Percentiles rank a stretch among this genome's conserved stretches.
These are phyloP conservation scores for Lipomyces anomalus DNA, from an alignment of 805 yeast species.

Conservation along the genomic window DNA sequence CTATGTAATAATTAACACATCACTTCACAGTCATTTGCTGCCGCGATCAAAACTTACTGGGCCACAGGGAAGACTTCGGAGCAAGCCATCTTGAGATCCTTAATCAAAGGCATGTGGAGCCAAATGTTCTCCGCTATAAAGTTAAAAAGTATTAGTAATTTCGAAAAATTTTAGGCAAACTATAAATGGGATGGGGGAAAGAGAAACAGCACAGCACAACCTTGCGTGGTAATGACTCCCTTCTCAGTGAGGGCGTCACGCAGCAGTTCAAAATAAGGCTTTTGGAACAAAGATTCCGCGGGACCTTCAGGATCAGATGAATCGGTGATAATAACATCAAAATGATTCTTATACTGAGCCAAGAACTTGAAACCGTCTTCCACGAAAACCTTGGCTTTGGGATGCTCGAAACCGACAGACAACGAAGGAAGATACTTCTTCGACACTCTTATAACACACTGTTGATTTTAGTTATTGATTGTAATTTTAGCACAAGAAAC, in stretches of 20 bases:
- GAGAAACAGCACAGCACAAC: constrained; percentile 29
- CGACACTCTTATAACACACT: constrained; percentile 67
- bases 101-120: constrained; percentile 81
- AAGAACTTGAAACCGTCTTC: constrained; percentile 98
- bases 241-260: constrained; percentile 82
- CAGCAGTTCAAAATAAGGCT: constrained; percentile 80
- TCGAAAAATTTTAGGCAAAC: background rate
- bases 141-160: constrained; percentile 28
- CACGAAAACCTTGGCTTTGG: constrained; percentile 82
- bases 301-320: constrained; percentile 99
- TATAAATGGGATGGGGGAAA: background rate
- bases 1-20: too few relatives aligned
- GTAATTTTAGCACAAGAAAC: background rate
- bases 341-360: constrained; percentile 73
- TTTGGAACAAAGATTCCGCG: constrained; percentile 88
- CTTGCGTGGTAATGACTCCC: constrained; percentile 91
- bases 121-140: constrained; percentile 73
- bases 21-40: background rate
- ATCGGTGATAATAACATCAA: constrained; percentile 94
- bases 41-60: constrained; percentile 34
- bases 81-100: constrained; percentile 77
- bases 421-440: constrained; percentile 83
- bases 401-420: constrained; percentile 78
- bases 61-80: constrained; percentile 82
- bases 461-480: background rate